phyloP scores from a whole-genome alignment of 106 monocot genomes.

The Amphibolis antarctica region DNA sequence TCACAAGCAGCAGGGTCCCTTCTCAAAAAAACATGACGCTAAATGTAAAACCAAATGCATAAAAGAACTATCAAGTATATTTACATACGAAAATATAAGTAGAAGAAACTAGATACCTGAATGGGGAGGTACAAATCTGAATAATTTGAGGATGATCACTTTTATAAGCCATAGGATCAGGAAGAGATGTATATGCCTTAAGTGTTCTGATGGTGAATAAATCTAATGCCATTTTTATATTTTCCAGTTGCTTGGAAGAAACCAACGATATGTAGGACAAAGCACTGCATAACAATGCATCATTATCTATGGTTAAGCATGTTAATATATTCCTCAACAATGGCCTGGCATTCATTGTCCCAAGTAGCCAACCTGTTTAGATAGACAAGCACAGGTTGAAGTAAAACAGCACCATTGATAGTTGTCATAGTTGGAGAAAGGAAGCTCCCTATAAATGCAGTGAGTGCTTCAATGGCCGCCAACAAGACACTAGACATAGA shows the following conservation, averaged over 20 bases:
- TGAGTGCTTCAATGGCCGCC: constrained; percentile 79
- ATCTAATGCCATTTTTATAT: constrained; percentile 49
- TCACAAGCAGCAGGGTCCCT: constrained; percentile 69
- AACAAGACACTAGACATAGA: constrained; percentile 49
- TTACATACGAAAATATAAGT: not conserved
- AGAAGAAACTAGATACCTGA: constrained; percentile 32
- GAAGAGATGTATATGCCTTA: constrained; percentile 72
- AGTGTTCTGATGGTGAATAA: constrained; percentile 70
- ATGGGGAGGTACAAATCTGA: constrained; percentile 65
- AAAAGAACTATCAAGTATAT: not conserved
- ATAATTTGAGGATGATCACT: constrained; percentile 65
- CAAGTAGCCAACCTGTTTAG: constrained; percentile 50
- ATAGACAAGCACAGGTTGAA: constrained; percentile 92
- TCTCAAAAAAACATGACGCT: constrained; percentile 12
- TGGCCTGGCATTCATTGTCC: not conserved
- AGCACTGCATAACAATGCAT: constrained; percentile 44
- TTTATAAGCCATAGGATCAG: constrained; percentile 69
- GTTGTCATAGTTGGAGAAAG: constrained; percentile 28
- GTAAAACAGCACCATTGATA: constrained; percentile 40
- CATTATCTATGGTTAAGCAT: not conserved
- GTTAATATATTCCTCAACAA: not conserved
- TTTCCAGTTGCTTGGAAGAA: constrained; percentile 31
- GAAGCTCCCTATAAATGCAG: constrained; percentile 81
- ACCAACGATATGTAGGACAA: constrained; percentile 51
- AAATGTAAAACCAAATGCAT: not conserved